A percentile compares a stretch with the other conserved stretches of the same genome.
Conservation (phyloP, 805 yeast species). For the Kazachstania africana region DNA sequence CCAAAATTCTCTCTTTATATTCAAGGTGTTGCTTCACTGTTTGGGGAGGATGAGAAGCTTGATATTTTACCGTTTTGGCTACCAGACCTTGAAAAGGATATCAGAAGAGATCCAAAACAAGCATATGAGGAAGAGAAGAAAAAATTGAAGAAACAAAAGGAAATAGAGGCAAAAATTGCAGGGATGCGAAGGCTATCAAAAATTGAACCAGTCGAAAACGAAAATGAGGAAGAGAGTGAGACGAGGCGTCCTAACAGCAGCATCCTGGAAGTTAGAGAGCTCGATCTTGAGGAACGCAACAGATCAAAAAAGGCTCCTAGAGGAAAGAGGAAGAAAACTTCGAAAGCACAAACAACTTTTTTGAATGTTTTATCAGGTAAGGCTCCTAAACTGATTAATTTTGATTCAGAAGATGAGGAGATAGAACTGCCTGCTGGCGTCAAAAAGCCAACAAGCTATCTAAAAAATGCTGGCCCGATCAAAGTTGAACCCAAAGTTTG, state of each 20-base stretch:
- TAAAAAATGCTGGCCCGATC: constrained; percentile 83
- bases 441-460: constrained; percentile 59
- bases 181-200: constrained; percentile 28
- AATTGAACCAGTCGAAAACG: constrained; percentile 3
- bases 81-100: constrained; percentile 74
- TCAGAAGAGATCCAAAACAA: constrained; percentile 66
- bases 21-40: constrained; percentile 84
- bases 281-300: constrained; percentile 1
- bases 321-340: constrained; percentile 18
- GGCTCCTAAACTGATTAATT: constrained; percentile 37
- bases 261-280: too few relatives aligned
- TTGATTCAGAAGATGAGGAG: constrained; percentile 83
- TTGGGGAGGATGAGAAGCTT: constrained; percentile 70
- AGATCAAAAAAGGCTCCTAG: constrained; percentile 5
- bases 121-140: constrained; percentile 58
- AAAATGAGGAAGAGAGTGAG: constrained; percentile 34
- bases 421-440: constrained; percentile 84
- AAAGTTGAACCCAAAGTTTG: constrained; percentile 96
- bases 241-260: constrained; percentile 45
- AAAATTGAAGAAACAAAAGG: constrained; percentile 37
- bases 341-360: constrained; percentile 22
- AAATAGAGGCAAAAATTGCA: constrained; percentile 24
- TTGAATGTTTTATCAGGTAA: constrained; percentile 29
- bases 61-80: constrained; percentile 92
- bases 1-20: constrained; percentile 88